Evolutionary conservation across 805 yeast species (phyloP).

Genomic region (Scheffersomyces lignosus): DNA sequence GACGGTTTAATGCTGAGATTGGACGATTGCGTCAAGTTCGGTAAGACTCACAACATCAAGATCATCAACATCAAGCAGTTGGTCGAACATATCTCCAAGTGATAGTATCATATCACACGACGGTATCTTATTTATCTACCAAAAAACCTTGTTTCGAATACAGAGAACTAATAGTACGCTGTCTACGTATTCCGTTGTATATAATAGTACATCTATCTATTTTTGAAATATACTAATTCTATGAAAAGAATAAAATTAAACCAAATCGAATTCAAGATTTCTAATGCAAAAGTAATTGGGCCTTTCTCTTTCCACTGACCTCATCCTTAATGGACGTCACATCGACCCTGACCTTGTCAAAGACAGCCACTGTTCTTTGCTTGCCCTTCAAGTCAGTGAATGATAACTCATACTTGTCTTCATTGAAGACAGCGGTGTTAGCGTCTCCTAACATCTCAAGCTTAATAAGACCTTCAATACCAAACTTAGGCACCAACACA

Average conservation of each 20-base stretch:
- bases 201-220: too few species aligned
- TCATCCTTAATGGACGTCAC: slow-evolving; percentile 83
- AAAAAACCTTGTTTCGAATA: too few species aligned
- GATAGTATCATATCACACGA: not conserved
- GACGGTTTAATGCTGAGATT: slow-evolving; percentile 96
- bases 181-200: too few species aligned
- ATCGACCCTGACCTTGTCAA: slow-evolving; percentile 82
- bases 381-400: slow-evolving; percentile 51
- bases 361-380: slow-evolving; percentile 59
- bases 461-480: slow-evolving; percentile 90
- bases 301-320: slow-evolving; percentile 88
- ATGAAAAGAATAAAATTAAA: too few species aligned
- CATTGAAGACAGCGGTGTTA: slow-evolving; percentile 66
- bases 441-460: slow-evolving; percentile 71
- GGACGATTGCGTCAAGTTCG: slow-evolving; percentile 77
- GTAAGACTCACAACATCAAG: slow-evolving; percentile 60
- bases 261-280: too few species aligned
- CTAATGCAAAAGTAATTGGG: slow-evolving; percentile 68
- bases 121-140: too few species aligned
- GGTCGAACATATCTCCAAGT: slow-evolving; percentile 46
- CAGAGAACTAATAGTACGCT: too few species aligned
- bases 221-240: too few species aligned
- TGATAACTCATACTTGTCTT: slow-evolving; percentile 69
- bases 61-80: slow-evolving; percentile 78
- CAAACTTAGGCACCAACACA: slow-evolving; percentile 91